A percentile compares a stretch with the other conserved stretches of the same genome.
Evolutionary conservation across 2,329 filamentous ascomycete species (phyloP).

Genomic region (Talaromyces sp.): DNA sequence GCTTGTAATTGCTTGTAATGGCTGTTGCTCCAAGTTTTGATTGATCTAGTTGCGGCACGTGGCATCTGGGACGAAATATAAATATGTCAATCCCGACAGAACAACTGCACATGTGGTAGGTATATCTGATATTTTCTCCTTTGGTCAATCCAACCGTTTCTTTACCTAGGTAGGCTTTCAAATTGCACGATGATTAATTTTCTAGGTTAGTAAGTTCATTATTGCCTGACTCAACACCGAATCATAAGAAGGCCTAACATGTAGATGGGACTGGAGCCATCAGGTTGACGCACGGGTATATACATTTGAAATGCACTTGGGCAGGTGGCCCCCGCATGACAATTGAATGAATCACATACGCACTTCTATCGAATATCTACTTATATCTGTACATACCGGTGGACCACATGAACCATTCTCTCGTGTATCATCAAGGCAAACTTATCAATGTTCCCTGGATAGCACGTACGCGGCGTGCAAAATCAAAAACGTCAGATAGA

Average conservation of each 20-base stretch:
- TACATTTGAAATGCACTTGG: too few relatives aligned
- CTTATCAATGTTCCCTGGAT: background rate
- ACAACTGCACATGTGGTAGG: too few relatives aligned
- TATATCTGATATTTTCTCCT: too few relatives aligned
- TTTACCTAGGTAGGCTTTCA: too few relatives aligned
- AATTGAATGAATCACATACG: background rate
- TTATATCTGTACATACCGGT: background rate
- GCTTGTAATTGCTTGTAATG: background rate
- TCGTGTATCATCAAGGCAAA: background rate
- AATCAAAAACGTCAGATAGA: background rate
- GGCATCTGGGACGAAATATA: background rate
- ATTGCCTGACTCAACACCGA: too few relatives aligned
- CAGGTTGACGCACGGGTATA: too few relatives aligned
- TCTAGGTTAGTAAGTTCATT: too few relatives aligned
- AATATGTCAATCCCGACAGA: too few relatives aligned
- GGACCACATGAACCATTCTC: background rate
- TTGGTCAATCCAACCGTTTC: too few relatives aligned
- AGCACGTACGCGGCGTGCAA: background rate
- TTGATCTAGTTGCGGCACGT: background rate
- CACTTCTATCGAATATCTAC: background rate
- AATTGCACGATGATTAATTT: too few relatives aligned
- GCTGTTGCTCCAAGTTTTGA: background rate
- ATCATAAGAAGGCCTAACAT: too few relatives aligned
- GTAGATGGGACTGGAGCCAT: too few relatives aligned
- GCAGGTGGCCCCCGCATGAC: background rate